Evolutionary conservation across 257 asterid genomes (phyloP).

Genomic region (Capsicum chinense): DNA sequence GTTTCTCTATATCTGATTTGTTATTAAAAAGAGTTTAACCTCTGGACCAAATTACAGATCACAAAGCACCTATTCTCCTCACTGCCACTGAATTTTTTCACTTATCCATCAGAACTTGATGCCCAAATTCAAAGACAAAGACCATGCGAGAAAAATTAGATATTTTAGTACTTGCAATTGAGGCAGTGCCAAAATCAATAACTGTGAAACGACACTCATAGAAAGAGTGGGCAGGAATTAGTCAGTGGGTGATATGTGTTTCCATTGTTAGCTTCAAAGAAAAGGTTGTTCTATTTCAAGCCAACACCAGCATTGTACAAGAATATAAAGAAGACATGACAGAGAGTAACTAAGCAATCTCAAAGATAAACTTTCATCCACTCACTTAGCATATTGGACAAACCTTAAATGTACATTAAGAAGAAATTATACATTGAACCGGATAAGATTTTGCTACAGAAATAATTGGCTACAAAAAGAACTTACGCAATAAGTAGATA

Average conservation of each 20-base stretch:
- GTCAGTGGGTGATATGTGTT: background rate
- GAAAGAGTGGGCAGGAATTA: background rate
- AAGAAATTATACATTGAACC: background rate
- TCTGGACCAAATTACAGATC: background rate
- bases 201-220: background rate
- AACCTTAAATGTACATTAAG: background rate
- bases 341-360: background rate
- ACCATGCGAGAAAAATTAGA: background rate
- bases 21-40: background rate
- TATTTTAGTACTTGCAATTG: slow-evolving; percentile 16
- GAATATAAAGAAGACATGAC: background rate
- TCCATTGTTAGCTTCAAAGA: background rate
- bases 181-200: background rate
- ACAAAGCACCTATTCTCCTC: background rate
- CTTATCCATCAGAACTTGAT: background rate
- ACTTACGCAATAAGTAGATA: slow-evolving; percentile 87
- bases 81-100: background rate
- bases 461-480: slow-evolving; percentile 1
- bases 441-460: background rate
- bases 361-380: background rate
- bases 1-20: background rate
- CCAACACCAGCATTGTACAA: slow-evolving; percentile 14
- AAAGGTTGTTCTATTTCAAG: background rate
- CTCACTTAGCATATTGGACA: background rate
- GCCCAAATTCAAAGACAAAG: slow-evolving; percentile 1